A percentile compares a stretch with the other conserved stretches of the same genome.
phyloP scores from a whole-genome alignment of 140 eudicot genomes.

The Anethum foeniculum region DNA sequence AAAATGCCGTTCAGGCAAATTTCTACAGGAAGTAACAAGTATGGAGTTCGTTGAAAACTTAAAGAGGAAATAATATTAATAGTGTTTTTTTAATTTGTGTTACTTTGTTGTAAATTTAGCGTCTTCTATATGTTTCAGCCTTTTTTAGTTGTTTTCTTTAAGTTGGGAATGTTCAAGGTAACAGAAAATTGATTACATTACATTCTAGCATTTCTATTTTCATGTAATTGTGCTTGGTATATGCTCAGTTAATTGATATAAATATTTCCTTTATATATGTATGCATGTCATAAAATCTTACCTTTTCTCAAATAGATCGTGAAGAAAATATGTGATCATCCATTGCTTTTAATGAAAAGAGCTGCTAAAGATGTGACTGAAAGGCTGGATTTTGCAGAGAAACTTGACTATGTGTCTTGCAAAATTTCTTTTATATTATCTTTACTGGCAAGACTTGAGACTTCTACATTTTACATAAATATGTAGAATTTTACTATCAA shows the following conservation, averaged over 20 bases:
- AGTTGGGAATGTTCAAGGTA: background rate
- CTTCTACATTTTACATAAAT: background rate
- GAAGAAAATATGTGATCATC: conserved; percentile 98
- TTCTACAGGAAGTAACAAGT: background rate
- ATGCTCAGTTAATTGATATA: background rate
- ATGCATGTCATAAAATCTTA: background rate
- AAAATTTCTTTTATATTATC: conserved; percentile 75
- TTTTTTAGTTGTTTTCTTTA: background rate
- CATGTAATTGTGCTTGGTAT: background rate
- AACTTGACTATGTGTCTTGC: conserved; percentile 66
- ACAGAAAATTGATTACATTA: background rate
- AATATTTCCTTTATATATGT: background rate
- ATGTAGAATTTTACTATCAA: background rate
- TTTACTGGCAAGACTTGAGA: conserved; percentile 48
- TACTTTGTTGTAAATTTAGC: background rate
- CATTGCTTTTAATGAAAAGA: conserved; percentile 76
- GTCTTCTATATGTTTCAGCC: background rate
- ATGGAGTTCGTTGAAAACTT: background rate
- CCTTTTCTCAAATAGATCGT: conserved; percentile 41
- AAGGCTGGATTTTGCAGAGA: conserved; percentile 45
- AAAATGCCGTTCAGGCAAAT: background rate
- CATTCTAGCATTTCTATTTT: background rate
- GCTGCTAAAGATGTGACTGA: conserved; percentile 90
- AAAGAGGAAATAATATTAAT: background rate
- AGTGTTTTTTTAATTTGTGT: background rate